A percentile compares a stretch with the other conserved stretches of the same genome.
Evolutionary conservation across 805 yeast species (phyloP).

Genomic region (Pichia nakasei): DNA sequence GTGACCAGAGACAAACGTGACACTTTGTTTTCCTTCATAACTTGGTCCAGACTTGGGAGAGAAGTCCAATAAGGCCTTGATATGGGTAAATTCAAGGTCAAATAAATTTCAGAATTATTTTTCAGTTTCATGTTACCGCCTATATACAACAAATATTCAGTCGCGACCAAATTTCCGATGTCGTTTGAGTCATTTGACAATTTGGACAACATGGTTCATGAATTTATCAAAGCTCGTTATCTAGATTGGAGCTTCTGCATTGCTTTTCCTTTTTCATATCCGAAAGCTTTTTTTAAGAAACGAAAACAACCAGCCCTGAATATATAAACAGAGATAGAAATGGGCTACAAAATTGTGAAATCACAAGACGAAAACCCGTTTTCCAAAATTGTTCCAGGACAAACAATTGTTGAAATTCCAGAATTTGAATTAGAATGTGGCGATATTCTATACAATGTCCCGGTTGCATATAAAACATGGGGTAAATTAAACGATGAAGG

Average conservation of each 20-base stretch:
- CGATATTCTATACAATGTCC: conserved; percentile 59
- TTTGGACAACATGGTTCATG: too few species aligned
- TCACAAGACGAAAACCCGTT: conserved; percentile 58
- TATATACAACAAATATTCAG: background rate
- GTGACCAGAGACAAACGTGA: background rate
- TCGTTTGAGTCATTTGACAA: background rate
- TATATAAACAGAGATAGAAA: background rate
- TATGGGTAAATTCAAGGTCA: too few species aligned
- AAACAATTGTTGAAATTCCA: conserved; percentile 72
- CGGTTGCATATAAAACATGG: conserved; percentile 95
- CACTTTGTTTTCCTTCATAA: background rate
- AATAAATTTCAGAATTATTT: too few species aligned
- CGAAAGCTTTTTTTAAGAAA: too few species aligned
- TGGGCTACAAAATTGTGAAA: conserved; percentile 31
- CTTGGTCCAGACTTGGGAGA: too few species aligned
- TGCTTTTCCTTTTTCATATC: too few species aligned
- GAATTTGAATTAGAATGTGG: conserved; percentile 74
- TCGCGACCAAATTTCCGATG: background rate
- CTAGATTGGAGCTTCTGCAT: too few species aligned
- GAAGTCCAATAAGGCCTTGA: too few species aligned
- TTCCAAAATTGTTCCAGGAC: conserved; percentile 62
- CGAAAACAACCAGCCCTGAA: too few species aligned
- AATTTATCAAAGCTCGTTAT: too few species aligned
- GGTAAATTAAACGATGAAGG: conserved; percentile 65
- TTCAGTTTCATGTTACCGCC: background rate